Evolutionary conservation across 1,139 yeast genomes (phyloP).

Genomic region (Suhomyces kunorum): DNA sequence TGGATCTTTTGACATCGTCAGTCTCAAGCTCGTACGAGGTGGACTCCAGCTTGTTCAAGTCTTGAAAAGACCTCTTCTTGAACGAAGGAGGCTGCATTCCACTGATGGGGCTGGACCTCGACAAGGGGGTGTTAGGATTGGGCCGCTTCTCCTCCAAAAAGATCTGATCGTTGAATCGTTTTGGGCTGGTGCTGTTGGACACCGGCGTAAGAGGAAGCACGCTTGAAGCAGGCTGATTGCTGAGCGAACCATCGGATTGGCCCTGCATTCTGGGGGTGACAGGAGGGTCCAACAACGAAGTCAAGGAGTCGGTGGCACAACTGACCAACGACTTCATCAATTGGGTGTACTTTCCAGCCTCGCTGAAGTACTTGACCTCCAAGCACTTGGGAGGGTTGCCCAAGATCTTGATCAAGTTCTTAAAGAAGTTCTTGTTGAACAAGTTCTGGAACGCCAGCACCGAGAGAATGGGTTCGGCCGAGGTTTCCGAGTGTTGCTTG

Average conservation of each 20-base stretch:
- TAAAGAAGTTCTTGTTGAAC: constrained; percentile 30
- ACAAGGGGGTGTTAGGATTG: constrained; percentile 14
- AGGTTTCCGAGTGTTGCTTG: constrained; percentile 11
- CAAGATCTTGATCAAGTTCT: constrained; percentile 40
- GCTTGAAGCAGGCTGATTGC: constrained; percentile 10
- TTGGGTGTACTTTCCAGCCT: constrained; percentile 36
- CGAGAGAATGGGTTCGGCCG: constrained; percentile 23
- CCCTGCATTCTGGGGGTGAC: constrained; percentile 19
- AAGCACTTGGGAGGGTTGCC: constrained; percentile 50
- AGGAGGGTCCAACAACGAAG: constrained; percentile 21
- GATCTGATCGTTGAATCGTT: constrained; percentile 19
- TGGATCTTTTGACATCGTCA: constrained; percentile 16
- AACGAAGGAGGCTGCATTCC: constrained; percentile 16
- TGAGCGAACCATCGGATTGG: constrained; percentile 10
- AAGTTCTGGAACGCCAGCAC: constrained; percentile 24
- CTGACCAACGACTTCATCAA: constrained; percentile 41
- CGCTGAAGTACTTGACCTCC: constrained; percentile 44
- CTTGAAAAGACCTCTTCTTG: constrained; percentile 20
- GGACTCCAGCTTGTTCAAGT: constrained; percentile 12
- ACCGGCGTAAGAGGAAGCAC: constrained; percentile 31
- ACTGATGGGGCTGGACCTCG: constrained; percentile 14
- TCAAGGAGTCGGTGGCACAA: constrained; percentile 29
- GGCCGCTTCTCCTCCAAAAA: constrained; percentile 8
- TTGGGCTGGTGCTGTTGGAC: constrained; percentile 30
- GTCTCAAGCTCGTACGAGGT: constrained; percentile 9